Evolutionary conservation across 2,329 filamentous ascomycete genomes (phyloP), one percentile per base, ranked within the genome.

Genomic region (Ophiostoma sp.): DNA sequence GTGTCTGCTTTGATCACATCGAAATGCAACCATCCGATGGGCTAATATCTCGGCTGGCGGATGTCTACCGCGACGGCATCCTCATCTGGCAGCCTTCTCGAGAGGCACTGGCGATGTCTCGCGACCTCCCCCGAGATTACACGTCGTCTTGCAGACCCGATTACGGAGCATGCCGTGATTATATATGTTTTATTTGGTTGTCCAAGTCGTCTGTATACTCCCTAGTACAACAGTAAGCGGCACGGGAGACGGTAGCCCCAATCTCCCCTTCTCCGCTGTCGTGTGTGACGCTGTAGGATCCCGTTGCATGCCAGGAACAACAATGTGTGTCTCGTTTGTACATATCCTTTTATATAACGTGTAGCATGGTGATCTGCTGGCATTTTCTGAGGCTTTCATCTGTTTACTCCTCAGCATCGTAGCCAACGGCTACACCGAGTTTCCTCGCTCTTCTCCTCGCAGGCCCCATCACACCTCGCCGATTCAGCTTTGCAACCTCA

Each of bases 81-180:
- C 18, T 9, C 38, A 4, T 14, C 5, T 5, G 27, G 14, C 52
- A 58, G 9, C 11, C 49, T 18, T 55, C 7, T 58, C 11, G 18
- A 58, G 9, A 58, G 52, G 38, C 52, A 27, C 7, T 27, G 52
- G 4, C 52, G n/a, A 52, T 52, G 18, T 47, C 52, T 11, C 38
- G 9, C 11, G 45, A 58, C 27, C 9, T 38, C 52, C 27, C 52
- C 4, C 52, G 11, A 14, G 52, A 58, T 27, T 58, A 58, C 52
- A 58, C 52, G 52, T 58, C 38, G 52, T 27, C 52, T 58, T 58
- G 27, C 52, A 58, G 52, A 18, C 52, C 52, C 52, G 27, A 58
- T 27, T 36, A 58, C 52, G 52, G 52, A 27, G 42, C 42, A 27
- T 27, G 27, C 27, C 27, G 27, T 27, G 27, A 27, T 27, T 27